These are phyloP conservation scores for Plasmodium sp. DNA, from an alignment of 169 alveolate species.

Conservation along the genomic window DNA sequence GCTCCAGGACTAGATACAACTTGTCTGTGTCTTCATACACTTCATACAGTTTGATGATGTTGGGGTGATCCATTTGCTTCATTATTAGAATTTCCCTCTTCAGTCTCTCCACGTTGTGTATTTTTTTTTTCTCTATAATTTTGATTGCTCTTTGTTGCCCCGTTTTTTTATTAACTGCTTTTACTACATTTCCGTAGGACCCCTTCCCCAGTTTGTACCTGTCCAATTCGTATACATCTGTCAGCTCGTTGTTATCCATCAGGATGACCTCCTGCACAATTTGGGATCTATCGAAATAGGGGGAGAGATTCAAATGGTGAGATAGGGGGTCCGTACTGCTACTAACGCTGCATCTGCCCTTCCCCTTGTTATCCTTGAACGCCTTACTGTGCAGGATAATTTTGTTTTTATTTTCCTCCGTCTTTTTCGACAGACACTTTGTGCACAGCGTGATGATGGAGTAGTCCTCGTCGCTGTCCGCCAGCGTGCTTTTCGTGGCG, in stretches of 20 bases:
- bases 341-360: constrained; percentile 29
- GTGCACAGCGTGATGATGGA: constrained; percentile 59
- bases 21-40: constrained; percentile 93
- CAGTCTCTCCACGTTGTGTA: constrained; percentile 90
- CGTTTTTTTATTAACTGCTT: constrained; percentile 89
- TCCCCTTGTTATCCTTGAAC: constrained; percentile 22
- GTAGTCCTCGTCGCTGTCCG: constrained; percentile 64
- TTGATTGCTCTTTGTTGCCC: constrained; percentile 90
- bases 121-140: constrained; percentile 87
- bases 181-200: constrained; percentile 91
- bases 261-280: constrained; percentile 80
- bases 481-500: constrained; percentile 39
- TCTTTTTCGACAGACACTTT: constrained; percentile 46
- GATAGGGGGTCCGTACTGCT: background rate
- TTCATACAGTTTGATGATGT: constrained; percentile 91
- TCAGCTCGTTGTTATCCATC: constrained; percentile 81
- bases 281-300: constrained; percentile 81
- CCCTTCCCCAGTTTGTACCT: constrained; percentile 91
- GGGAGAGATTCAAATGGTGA: constrained; percentile 49
- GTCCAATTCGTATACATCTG: constrained; percentile 88
- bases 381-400: constrained; percentile 51
- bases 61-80: constrained; percentile 94
- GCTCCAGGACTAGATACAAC: constrained; percentile 93
- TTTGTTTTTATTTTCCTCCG: constrained; percentile 43
- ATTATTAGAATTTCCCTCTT: constrained; percentile 91